These are phyloP conservation scores for Umbellularia californica DNA, from an alignment of 164 flowering plant genomes.

Conservation along the genomic window DNA sequence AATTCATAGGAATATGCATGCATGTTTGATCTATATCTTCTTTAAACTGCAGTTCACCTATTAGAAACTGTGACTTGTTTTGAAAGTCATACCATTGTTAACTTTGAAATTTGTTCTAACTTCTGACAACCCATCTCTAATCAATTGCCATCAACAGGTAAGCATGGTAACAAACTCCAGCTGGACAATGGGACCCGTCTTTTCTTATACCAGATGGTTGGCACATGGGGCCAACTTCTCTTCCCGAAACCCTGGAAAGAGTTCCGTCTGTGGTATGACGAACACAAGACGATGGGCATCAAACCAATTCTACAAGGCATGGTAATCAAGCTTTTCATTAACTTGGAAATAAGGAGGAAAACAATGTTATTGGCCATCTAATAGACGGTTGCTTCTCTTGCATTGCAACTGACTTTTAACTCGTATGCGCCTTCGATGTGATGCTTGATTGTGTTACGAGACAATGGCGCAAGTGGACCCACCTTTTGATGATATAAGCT, in stretches of 20 bases:
- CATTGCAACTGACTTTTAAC: not conserved
- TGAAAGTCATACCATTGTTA: not conserved
- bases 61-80: not conserved
- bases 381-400: not conserved
- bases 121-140: not conserved
- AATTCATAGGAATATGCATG: not conserved
- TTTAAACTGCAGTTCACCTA: not conserved
- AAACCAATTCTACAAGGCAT: slow-evolving; percentile 85
- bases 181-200: slow-evolving; percentile 48
- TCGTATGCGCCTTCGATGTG: not conserved
- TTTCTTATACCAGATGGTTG: slow-evolving; percentile 92
- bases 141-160: slow-evolving; percentile 41
- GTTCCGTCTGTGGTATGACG: slow-evolving; percentile 89
- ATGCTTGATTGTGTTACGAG: not conserved
- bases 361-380: too few relatives aligned
- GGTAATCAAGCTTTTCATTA: slow-evolving; percentile 37
- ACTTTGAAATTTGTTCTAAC: not conserved
- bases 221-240: slow-evolving; percentile 99
- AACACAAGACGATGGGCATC: slow-evolving; percentile 70
- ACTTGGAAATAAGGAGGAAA: not conserved
- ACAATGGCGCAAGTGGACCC: not conserved
- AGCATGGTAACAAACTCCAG: slow-evolving; percentile 88
- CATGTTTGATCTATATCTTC: not conserved
- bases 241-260: slow-evolving; percentile 99
- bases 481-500: not conserved